Conservation (phyloP, 2,329 filamentous ascomycete genomes). For the Aspergillus sp. region DNA sequence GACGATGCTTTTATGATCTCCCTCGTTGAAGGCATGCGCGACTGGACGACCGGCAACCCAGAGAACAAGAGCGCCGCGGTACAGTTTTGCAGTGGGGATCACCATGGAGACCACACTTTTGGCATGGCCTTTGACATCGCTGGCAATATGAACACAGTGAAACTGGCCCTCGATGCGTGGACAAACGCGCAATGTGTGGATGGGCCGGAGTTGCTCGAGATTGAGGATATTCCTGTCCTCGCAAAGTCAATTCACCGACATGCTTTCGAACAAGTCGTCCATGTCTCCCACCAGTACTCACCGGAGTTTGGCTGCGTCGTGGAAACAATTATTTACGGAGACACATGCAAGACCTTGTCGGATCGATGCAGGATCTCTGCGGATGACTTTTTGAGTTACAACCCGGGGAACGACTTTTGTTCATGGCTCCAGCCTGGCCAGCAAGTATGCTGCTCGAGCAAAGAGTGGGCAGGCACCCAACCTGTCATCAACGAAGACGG, state of each 20-base stretch:
- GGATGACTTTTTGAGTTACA: conserved; percentile 46
- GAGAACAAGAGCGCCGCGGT: not conserved
- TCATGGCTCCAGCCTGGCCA: conserved; percentile 35
- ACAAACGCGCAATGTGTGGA: not conserved
- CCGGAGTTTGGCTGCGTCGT: not conserved
- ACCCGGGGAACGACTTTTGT: conserved; percentile 33
- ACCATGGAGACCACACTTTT: conserved; percentile 8
- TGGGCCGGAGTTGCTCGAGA: not conserved
- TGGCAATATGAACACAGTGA: not conserved
- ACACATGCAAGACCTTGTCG: conserved; percentile 45
- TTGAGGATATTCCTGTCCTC: not conserved
- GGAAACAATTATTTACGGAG: conserved; percentile 27
- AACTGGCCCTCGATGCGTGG: not conserved
- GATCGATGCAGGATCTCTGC: conserved; percentile 45
- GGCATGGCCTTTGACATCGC: conserved; percentile 3
- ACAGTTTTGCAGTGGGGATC: not conserved
- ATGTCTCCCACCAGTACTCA: not conserved
- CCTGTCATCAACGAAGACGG: conserved; percentile 45
- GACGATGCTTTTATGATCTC: not conserved
- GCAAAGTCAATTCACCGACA: not conserved
- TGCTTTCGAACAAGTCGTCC: not conserved
- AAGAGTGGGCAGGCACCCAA: conserved; percentile 19
- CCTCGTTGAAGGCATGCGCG: not conserved
- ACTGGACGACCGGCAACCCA: not conserved
- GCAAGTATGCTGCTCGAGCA: conserved; percentile 29